Base-by-base conservation (phyloP, 768 basidiomycete genomes). In the Trichaptum fuscoviolaceum region DNA sequence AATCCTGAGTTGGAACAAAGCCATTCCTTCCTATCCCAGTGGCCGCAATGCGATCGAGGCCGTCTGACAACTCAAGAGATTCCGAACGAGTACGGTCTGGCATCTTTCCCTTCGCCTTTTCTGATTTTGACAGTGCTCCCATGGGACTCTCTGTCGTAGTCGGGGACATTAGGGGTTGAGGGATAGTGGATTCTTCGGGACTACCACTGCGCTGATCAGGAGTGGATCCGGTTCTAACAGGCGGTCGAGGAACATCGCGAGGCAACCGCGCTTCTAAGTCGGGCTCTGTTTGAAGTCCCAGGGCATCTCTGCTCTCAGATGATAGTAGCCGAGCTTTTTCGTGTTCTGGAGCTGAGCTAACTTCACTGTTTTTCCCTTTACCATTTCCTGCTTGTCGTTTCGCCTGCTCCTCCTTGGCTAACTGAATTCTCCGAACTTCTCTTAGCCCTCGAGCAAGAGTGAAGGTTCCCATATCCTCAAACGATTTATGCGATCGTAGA, bases 1-100 rank as follows among this genome's bases (percentile, higher is more conserved):
- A 99, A 86, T 95, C 94, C 75, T 97, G 93, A 2, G 95, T 97
- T 12, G 97, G 95, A 8, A 96, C 82, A 76, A 98, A 99, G 2
- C 95, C 93, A 75, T 94, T 96, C 70, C 91, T 83, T 30, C 95
- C 95, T 20, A 96, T 85, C 15, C 87, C 88, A 20, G 81, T 80
- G 34, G 85, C 82, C n/a, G 90, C 87, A 25, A 86, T 77, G 34
- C 85, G 84, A 67, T 93, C 90, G 62, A 89, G 73, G 65, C 84
- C 84, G 57, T 77, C 79, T 62, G 82, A 83, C 66, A 77, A 81
- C 66, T 81, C 80, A 63, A 84, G 80, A 26, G 86, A 79, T 35
- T 82, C 80, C n/a, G 82, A 69, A 7, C 86, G 88, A 26, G 85
- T 78, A 35, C 90, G 84, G 71, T 89, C 92, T 69, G 85, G 85